Evolutionary conservation across 2,329 filamentous ascomycete genomes (phyloP), one percentile per base, ranked within the genome.

Genomic region (Xylariaceae sp.): DNA sequence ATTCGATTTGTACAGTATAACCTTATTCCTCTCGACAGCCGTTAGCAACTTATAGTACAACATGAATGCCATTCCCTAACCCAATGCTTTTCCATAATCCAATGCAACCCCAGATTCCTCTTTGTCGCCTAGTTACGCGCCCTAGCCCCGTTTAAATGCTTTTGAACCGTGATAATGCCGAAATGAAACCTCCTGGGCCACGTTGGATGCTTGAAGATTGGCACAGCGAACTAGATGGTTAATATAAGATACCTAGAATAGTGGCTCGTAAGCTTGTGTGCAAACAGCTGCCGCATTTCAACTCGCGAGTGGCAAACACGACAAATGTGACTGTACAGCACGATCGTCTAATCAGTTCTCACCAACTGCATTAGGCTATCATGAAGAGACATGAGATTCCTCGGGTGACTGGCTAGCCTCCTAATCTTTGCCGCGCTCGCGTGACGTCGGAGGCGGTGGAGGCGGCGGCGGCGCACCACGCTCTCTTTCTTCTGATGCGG

Each of bases 401-500:
- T 28, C 22, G 22, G 22, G 22, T 4, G 22, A 7, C 7, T 28
- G 22, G 4, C 4, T 28, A 28, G 7, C 22, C 22, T 7, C 13
- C 43, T 44, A 56, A 17, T 52, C 48, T 16, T 39, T 48, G 22
- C 28, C 44, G 18, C 52, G 52, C 40, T 55, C 51, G 6, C 52
- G 48, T 38, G 51, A 33, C 12, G 41, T 42, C 2, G 54, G 45
- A 31, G 47, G 19, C 19, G 49, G 48, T 13, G 45, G 50, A 11
- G 50, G 50, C 28, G 50, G 47, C 22, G 51, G 54, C 38, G 54
- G 54, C 12, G 54, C 55, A 60, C 66, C 66, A 51, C 65, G 69
- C 57, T 62, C 58, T 58, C 67, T 67, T 57, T 71, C 70, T 42
- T 73, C 71, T 40, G 63, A 64, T 48, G 58, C 61, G 47, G 59